phyloP scores from a whole-genome alignment of 164 flowering plant species.

The Vitis vinifera region DNA sequence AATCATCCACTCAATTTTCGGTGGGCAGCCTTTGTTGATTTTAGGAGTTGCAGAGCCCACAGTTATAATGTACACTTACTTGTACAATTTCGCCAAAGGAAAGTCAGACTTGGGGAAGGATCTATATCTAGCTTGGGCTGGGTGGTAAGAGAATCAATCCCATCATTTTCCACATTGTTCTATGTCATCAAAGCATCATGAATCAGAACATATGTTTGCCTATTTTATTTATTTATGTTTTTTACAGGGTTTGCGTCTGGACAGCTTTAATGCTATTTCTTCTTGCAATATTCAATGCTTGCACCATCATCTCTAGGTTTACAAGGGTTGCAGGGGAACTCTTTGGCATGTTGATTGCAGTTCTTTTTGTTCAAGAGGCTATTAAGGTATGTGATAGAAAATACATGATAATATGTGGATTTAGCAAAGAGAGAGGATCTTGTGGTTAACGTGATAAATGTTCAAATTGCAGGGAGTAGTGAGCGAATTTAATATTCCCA shows the following conservation, averaged over 20 bases:
- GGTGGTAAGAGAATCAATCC: constrained; percentile 28
- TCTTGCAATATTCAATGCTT: constrained; percentile 51
- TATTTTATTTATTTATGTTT: neutral
- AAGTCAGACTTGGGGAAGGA: constrained; percentile 29
- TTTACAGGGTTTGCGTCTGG: constrained; percentile 63
- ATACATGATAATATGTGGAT: neutral
- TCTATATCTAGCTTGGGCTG: constrained; percentile 48
- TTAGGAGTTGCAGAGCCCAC: constrained; percentile 59
- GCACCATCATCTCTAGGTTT: constrained; percentile 44
- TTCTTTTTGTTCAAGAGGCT: constrained; percentile 61
- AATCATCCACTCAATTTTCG: constrained; percentile 43
- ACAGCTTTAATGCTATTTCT: constrained; percentile 41
- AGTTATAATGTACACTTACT: constrained; percentile 45
- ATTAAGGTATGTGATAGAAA: constrained; percentile 32
- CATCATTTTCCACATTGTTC: neutral
- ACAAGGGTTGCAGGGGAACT: constrained; percentile 59
- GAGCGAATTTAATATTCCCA: constrained; percentile 46
- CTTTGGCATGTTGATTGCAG: constrained; percentile 62
- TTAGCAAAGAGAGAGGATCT: neutral
- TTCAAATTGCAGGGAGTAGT: constrained; percentile 44
- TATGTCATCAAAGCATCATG: neutral
- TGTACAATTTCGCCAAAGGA: constrained; percentile 38
- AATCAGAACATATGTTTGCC: neutral
- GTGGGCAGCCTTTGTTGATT: constrained; percentile 49
- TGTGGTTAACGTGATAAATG: neutral